phyloP scores from a whole-genome alignment of 768 basidiomycete species.

The Lentinus brumalis region DNA sequence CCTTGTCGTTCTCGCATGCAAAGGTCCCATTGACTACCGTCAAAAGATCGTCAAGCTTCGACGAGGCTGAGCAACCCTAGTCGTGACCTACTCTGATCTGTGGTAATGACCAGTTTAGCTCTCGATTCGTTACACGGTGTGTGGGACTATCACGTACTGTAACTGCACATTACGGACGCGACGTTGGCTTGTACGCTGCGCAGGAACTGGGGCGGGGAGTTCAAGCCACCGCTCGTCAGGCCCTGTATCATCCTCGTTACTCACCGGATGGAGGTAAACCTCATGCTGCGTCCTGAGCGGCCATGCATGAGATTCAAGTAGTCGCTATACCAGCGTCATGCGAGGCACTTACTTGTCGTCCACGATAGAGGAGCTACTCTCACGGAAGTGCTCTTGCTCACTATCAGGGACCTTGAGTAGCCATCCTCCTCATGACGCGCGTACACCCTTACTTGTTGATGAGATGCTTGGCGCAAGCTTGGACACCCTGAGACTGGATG shows the following conservation, averaged over 20 bases:
- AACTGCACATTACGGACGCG: conserved; percentile 72
- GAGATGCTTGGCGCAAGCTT: conserved; percentile 84
- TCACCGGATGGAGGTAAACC: conserved; percentile 59
- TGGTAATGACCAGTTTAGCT: conserved; percentile 6
- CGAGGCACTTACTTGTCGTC: conserved; percentile 49
- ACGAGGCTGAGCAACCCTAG: background rate
- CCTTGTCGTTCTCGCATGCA: conserved; percentile 71
- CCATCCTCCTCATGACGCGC: background rate
- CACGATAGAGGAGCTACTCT: conserved; percentile 58
- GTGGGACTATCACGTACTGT: conserved; percentile 46
- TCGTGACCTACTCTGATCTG: conserved; percentile 13
- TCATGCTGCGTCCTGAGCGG: conserved; percentile 52
- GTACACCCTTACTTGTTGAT: conserved; percentile 36
- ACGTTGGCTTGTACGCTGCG: conserved; percentile 75
- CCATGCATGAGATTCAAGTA: background rate
- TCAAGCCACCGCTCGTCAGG: no score
- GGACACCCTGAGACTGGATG: conserved; percentile 78
- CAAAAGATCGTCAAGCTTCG: conserved; percentile 39
- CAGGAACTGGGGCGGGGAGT: conserved; percentile 42
- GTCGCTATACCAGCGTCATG: background rate
- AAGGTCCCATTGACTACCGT: conserved; percentile 59
- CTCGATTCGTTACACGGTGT: background rate
- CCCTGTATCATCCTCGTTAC: background rate
- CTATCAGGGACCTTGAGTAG: background rate
- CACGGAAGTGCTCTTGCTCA: conserved; percentile 67